These are phyloP conservation scores for Pistacia vera DNA, from an alignment of 345 rosid species.

Conservation along the genomic window DNA sequence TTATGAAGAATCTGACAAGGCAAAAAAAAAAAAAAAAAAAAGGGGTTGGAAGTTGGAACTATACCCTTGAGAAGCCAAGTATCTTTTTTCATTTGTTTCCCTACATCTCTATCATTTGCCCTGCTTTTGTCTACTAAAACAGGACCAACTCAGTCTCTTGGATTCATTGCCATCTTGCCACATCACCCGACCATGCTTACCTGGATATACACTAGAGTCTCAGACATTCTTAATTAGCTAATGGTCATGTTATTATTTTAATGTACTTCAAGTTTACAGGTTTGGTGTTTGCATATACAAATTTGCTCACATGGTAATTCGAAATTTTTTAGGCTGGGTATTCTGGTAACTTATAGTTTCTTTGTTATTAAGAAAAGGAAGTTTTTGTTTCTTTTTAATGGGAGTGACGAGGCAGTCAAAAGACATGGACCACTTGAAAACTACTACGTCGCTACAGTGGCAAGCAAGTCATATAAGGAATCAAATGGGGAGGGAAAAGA, in stretches of 20 bases:
- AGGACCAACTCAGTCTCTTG: slow-evolving; percentile 32
- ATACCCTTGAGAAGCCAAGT: slow-evolving; percentile 73
- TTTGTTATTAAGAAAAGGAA: slow-evolving; percentile 45
- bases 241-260: slow-evolving; percentile 5
- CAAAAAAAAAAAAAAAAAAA: slow-evolving; percentile 35
- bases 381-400: slow-evolving; percentile 32
- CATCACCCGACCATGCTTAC: slow-evolving; percentile 38
- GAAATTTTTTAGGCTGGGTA: slow-evolving; percentile 16
- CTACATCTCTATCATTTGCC: slow-evolving; percentile 43
- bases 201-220: slow-evolving; percentile 27
- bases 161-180: slow-evolving; percentile 36
- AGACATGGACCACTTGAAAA: slow-evolving; percentile 34
- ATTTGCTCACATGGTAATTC: background rate
- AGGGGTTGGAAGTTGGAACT: slow-evolving; percentile 49
- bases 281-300: slow-evolving; percentile 11
- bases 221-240: slow-evolving; percentile 19
- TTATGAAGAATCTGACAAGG: slow-evolving; percentile 70
- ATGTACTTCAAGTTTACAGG: slow-evolving; percentile 21
- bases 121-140: slow-evolving; percentile 50
- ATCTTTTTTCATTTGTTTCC: slow-evolving; percentile 56
- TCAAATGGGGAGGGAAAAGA: slow-evolving; percentile 26
- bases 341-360: slow-evolving; percentile 32
- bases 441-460: slow-evolving; percentile 31
- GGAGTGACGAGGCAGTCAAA: slow-evolving; percentile 33
- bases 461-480: slow-evolving; percentile 40